These are phyloP conservation scores for Choiromyces venosus DNA, from an alignment of 495 filamentous ascomycete species.

Conservation along the genomic window DNA sequence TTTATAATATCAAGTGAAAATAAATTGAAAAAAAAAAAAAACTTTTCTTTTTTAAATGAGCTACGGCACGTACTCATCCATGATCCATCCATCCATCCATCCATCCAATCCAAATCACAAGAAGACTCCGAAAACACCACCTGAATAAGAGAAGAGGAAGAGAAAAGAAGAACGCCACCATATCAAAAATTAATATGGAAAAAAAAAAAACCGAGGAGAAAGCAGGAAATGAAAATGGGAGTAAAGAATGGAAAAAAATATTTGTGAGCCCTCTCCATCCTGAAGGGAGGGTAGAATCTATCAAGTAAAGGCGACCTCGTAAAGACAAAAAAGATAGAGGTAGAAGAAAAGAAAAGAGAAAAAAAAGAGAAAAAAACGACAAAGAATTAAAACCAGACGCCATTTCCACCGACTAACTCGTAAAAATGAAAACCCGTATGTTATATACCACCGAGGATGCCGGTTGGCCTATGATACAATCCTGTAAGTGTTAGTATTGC, in stretches of 20 bases:
- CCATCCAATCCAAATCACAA: neutral
- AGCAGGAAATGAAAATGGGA: too few relatives aligned
- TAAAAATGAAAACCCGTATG: neutral
- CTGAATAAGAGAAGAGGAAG: neutral
- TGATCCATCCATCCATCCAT: neutral
- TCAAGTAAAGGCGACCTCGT: neutral
- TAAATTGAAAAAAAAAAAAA: neutral
- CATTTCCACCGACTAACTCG: constrained; percentile 2
- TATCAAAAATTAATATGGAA: neutral
- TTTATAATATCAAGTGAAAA: too few relatives aligned
- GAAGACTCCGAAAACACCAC: neutral
- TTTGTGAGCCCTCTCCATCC: neutral
- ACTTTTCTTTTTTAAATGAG: neutral
- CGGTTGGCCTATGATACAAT: neutral
- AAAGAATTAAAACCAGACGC: neutral
- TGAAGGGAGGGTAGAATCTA: neutral
- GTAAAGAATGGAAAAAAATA: neutral
- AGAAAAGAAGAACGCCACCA: neutral
- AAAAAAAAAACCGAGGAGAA: neutral
- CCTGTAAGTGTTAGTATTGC: neutral
- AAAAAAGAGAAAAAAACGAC: neutral
- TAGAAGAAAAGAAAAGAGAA: neutral
- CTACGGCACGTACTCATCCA: neutral
- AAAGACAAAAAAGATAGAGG: neutral
- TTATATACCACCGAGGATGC: neutral